phyloP scores from a whole-genome alignment of 2,329 filamentous ascomycete genomes.

The Diaporthe citriasiana region DNA sequence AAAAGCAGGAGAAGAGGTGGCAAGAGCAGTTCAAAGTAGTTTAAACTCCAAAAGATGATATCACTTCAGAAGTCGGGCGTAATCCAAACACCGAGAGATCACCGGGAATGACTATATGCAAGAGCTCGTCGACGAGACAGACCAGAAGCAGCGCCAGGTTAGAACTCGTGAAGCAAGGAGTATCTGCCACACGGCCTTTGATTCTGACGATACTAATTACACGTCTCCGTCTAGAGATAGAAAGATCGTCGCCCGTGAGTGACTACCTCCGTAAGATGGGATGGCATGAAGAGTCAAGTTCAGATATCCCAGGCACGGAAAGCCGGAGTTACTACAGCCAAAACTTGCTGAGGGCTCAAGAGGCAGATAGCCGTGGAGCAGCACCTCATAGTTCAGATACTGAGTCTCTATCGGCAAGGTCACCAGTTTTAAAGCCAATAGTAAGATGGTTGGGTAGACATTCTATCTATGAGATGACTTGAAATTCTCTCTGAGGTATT shows the following conservation, averaged over 20 bases:
- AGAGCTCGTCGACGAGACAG: too few species aligned
- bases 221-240: background rate
- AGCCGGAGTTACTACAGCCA: constrained; percentile 28
- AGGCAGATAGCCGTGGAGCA: constrained; percentile 1
- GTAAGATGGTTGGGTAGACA: constrained; percentile 37
- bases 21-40: constrained; percentile 7
- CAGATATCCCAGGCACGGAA: background rate
- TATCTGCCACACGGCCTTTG: background rate
- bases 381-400: background rate
- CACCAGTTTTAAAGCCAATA: constrained; percentile 10
- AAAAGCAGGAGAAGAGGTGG: constrained; percentile 33
- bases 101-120: too few species aligned
- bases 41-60: background rate
- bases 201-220: background rate
- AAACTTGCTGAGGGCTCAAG: background rate
- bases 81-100: background rate
- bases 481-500: background rate
- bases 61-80: background rate
- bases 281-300: constrained; percentile 7
- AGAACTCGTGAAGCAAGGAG: too few species aligned
- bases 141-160: too few species aligned
- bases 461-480: constrained; percentile 35
- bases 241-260: constrained; percentile 19
- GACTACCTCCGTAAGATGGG: constrained; percentile 5
- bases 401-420: background rate